These are phyloP conservation scores for Botrytis squamosa DNA, from an alignment of 2,329 filamentous ascomycete species.

Conservation along the genomic window DNA sequence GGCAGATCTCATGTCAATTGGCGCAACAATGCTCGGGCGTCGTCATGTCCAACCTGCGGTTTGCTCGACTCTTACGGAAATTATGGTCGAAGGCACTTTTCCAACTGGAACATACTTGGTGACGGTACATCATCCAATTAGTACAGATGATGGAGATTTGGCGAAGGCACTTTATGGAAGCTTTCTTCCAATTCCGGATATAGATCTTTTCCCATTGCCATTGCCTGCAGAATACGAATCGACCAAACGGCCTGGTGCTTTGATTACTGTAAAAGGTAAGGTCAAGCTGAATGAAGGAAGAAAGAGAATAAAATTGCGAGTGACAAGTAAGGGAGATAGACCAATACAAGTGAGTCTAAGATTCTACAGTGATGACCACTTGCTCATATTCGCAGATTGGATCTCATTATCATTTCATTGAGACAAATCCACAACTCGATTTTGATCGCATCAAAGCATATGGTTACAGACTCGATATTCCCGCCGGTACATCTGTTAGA, in stretches of 20 bases:
- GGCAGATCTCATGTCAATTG: slow-evolving; percentile 88
- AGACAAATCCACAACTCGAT: slow-evolving; percentile 84
- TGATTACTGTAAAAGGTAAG: slow-evolving; percentile 64
- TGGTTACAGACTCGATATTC: slow-evolving; percentile 83
- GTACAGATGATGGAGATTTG: slow-evolving; percentile 80
- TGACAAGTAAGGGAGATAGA: slow-evolving; percentile 84
- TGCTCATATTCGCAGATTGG: slow-evolving; percentile 55
- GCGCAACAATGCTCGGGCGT: slow-evolving; percentile 87
- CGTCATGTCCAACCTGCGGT: slow-evolving; percentile 88
- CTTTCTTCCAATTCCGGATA: slow-evolving; percentile 77
- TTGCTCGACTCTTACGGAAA: slow-evolving; percentile 71
- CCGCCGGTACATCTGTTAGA: slow-evolving; percentile 85
- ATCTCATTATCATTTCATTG: slow-evolving; percentile 94
- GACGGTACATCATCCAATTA: slow-evolving; percentile 88
- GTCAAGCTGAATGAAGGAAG: slow-evolving; percentile 73
- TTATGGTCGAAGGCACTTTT: slow-evolving; percentile 95
- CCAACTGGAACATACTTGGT: slow-evolving; percentile 88
- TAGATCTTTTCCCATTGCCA: slow-evolving; percentile 64
- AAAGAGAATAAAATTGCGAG: slow-evolving; percentile 68
- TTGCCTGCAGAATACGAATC: slow-evolving; percentile 64
- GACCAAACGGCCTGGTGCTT: slow-evolving; percentile 72
- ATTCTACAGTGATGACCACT: not conserved
- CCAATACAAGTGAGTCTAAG: slow-evolving; percentile 70
- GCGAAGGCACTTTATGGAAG: slow-evolving; percentile 86
- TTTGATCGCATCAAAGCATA: slow-evolving; percentile 84